Base-by-base conservation (phyloP, 2,329 filamentous ascomycete genomes). In the Aspergillus melleus region DNA sequence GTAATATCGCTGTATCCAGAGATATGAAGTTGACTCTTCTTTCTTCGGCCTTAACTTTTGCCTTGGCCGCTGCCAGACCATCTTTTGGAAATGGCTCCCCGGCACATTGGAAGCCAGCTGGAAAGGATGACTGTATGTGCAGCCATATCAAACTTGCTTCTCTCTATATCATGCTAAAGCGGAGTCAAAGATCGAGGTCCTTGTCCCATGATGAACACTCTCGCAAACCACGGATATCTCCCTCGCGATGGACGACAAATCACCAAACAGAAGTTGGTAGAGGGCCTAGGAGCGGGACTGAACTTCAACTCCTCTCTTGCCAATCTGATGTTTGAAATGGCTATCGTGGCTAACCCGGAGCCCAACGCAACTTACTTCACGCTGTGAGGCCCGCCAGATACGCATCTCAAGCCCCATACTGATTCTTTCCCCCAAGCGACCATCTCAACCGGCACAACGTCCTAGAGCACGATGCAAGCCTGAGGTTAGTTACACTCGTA, bases 161-260 rank as follows among this genome's bases (percentile, higher is more conserved):
- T 6, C 16, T 8, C 6, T 24, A n/a, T 16, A 3, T 3, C 16
- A n/a, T 19, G 36, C 36, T 42, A 42, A 36, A 16, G 6, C 36
- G 16, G 14, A 42, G 26, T 16, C 8, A 8, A n/a, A 67, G 65
- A 57, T 46, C 64, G 65, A 19, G 62, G 76, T 0, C 80, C 81
- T 24, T 84, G 81, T 59, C 81, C 82, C 1, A 81, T 82, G 76
- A 70, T 84, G 58, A 84, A 84, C 66, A 77, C 81, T 0, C 70
- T 84, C n/a, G 78, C 81, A 4, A 84, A 84, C 64, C 79, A 84
- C 60, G 78, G 77, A 14, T 81, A 79, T 57, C 74, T 84, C 1
- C 80, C 79, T 3, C 81, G 75, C 52, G 68, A 80, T 55, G 81
- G 81, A 44, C 73, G 70, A 49, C 73, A 80, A 64, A 70, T 83